Percentiles rank a stretch among this genome's conserved stretches.
These are phyloP conservation scores for Talaromyces sp. DNA, from an alignment of 2,329 filamentous ascomycete genomes.

Conservation along the genomic window DNA sequence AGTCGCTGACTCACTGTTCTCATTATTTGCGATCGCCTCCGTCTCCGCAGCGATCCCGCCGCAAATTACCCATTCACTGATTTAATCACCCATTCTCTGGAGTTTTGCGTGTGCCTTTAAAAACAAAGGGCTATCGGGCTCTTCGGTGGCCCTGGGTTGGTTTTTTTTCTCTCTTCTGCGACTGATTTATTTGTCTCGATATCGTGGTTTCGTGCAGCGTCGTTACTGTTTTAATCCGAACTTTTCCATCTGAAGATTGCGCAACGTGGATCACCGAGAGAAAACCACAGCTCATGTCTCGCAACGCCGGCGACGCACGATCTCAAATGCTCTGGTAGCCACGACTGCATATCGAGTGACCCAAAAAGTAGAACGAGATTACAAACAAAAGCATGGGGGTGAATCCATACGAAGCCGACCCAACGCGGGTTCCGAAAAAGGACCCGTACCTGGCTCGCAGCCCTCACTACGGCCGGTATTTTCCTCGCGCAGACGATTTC, in stretches of 20 bases:
- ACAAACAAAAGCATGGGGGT: constrained; percentile 1
- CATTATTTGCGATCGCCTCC: neutral
- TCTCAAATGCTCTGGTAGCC: neutral
- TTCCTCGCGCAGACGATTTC: constrained; percentile 29
- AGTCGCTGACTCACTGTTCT: neutral
- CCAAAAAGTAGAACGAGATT: neutral
- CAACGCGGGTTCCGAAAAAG: constrained; percentile 23
- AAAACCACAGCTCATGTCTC: neutral
- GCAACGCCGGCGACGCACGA: neutral
- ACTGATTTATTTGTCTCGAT: neutral
- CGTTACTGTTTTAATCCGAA: neutral
- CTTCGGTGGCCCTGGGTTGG: neutral
- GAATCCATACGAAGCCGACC: constrained; percentile 32
- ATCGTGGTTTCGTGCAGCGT: neutral
- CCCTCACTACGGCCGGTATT: constrained; percentile 30
- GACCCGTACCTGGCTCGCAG: constrained; percentile 30
- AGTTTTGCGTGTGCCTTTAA: neutral
- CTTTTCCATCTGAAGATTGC: neutral
- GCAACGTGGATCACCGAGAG: neutral
- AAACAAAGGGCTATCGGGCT: neutral
- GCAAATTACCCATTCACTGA: neutral
- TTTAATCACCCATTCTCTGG: neutral
- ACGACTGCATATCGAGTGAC: neutral
- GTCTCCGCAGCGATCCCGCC: neutral
- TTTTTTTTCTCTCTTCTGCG: neutral